Evolutionary conservation across 2,329 filamentous ascomycete genomes (phyloP).

Genomic region (Trichoderma guizhouense): DNA sequence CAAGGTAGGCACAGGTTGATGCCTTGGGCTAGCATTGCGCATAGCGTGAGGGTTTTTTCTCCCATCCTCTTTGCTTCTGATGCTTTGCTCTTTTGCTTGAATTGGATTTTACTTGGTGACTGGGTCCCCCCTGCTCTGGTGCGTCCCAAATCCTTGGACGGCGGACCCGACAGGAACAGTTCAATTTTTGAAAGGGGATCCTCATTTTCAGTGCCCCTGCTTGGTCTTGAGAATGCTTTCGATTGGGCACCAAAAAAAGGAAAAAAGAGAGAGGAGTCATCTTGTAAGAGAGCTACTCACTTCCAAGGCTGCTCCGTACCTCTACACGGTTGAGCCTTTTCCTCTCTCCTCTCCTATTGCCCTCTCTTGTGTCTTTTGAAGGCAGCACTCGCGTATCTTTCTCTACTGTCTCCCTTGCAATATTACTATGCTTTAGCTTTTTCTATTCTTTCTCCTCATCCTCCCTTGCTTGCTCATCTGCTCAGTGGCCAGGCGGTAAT

Average conservation of each 20-base stretch:
- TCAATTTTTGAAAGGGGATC: conserved; percentile 4
- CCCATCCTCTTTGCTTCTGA: not conserved
- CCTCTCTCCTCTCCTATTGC: not conserved
- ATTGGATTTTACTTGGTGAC: not conserved
- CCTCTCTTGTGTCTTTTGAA: not conserved
- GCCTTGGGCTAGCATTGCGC: not conserved
- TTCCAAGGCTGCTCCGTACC: not conserved
- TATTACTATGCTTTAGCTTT: not conserved
- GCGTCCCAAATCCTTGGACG: conserved; percentile 10
- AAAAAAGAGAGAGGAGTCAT: not conserved
- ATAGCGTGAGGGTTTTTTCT: not conserved
- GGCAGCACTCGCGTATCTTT: not conserved
- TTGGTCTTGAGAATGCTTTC: not conserved
- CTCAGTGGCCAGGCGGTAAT: not conserved
- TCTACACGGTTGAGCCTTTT: not conserved
- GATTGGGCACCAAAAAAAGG: not conserved
- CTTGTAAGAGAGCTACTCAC: not conserved
- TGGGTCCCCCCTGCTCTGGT: not conserved
- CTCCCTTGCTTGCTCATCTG: not conserved
- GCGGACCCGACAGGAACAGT: conserved; percentile 11
- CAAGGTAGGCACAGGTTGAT: not conserved
- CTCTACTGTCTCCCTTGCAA: not conserved
- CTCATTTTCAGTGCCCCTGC: not conserved
- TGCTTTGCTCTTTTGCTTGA: not conserved
- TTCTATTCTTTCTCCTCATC: not conserved